phyloP scores from a whole-genome alignment of 768 basidiomycete genomes.

The Chalciporus piperatus region DNA sequence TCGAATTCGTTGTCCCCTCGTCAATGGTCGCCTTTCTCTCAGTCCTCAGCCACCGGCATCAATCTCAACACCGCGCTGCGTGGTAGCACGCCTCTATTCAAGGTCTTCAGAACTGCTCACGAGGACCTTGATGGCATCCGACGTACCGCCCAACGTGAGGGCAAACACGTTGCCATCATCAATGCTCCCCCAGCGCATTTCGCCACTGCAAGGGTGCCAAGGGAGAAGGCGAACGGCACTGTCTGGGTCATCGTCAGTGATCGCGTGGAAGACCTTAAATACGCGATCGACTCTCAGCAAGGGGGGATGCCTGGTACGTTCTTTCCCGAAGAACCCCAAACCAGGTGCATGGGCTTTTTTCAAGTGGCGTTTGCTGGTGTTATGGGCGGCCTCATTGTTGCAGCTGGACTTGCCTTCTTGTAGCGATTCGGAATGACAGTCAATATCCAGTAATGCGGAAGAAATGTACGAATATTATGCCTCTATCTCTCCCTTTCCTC shows the following conservation, averaged over 20 bases:
- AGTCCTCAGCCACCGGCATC: conserved; percentile 22
- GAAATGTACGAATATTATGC: conserved; percentile 1
- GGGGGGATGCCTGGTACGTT: conserved; percentile 31
- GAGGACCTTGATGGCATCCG: conserved; percentile 25
- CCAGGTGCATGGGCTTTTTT: conserved; percentile 26
- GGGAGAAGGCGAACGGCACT: conserved; percentile 17
- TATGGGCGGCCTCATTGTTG: conserved; percentile 31
- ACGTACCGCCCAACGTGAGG: conserved; percentile 29
- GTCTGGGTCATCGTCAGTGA: conserved; percentile 34
- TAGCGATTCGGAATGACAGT: conserved; percentile 26
- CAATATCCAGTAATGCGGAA: neutral
- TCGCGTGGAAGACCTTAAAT: conserved; percentile 30
- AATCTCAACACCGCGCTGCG: conserved; percentile 25
- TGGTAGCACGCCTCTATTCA: conserved; percentile 33
- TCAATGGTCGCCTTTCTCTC: conserved; percentile 27
- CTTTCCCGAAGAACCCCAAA: conserved; percentile 17
- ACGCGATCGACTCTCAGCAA: conserved; percentile 32
- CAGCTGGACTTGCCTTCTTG: conserved; percentile 29
- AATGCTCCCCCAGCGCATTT: conserved; percentile 25
- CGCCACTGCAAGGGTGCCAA: conserved; percentile 16
- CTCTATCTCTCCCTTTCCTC: conserved; percentile 7
- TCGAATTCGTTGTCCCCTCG: conserved; percentile 24
- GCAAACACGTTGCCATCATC: conserved; percentile 31
- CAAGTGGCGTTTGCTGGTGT: conserved; percentile 33
- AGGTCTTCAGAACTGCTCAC: conserved; percentile 31